Evolutionary conservation across 768 basidiomycete genomes (phyloP), one percentile per base, ranked within the genome.

Genomic region (Tylopilus sp.): DNA sequence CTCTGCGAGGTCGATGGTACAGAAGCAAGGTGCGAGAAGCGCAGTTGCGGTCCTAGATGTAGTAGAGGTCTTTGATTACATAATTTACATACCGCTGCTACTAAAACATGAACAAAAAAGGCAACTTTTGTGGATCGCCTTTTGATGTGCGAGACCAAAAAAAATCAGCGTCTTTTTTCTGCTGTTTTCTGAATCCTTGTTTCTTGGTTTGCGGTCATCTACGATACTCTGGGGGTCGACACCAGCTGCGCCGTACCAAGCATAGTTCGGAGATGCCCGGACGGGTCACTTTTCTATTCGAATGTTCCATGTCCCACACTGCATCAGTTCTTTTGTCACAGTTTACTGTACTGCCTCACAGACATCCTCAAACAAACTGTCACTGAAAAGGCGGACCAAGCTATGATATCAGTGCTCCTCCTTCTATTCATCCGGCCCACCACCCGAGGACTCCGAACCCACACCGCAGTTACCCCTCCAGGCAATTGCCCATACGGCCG

Each of bases 291-390:
- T 38, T 64, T 65, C 63, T 30, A 65, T 59, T 65, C 53, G 63
- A 65, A 64, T 51, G 46, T 64, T 64, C 63, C 51, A 57, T 59
- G 20, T 51, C 54, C 55, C 25, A 43, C 40, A 39, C 38, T 18
- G 13, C 55, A 46, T 50, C 50, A 57, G 48, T 44, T 43, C 17
- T 17, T 36, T 11, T 36, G 38, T 35, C 12, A 17, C 28, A 0
- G 10, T 21, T n/a, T n/a, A 25, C 35, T 33, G 48, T 51, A 57
- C 50, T 17, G 59, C 59, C 59, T 50, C 50, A 26, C 30, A 13
- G n/a, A 18, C 28, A 22, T 26, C n/a, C 40, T 15, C 22, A 2
- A 31, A 43, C 43, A 33, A n/a, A 3, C 15, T 4, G 13, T 25
- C 39, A 42, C 44, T 9, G 39, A 31, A 12, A 46, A n/a, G 20